A percentile compares a stretch with the other conserved stretches of the same genome.
phyloP scores from a whole-genome alignment of 108 stramenopile species.

The Stephanodiscus triporus region DNA sequence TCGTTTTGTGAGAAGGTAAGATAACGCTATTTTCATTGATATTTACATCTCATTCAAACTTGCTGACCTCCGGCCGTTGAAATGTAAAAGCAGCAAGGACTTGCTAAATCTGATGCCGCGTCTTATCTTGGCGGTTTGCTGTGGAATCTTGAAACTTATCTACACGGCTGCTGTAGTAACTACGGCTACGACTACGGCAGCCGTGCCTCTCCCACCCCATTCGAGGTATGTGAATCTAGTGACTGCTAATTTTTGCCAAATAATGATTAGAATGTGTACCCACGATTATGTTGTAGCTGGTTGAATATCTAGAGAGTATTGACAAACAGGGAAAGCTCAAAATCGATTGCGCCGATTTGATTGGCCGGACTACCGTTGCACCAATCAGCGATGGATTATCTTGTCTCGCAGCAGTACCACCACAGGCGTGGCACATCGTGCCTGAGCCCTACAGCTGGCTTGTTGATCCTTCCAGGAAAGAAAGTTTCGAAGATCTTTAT shows the following conservation, averaged over 20 bases:
- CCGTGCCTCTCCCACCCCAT: slow-evolving; percentile 59
- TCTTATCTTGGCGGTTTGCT: slow-evolving; percentile 78
- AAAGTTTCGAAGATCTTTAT: slow-evolving; percentile 68
- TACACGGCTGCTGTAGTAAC: slow-evolving; percentile 71
- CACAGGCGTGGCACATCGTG: slow-evolving; percentile 62
- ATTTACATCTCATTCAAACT: neutral
- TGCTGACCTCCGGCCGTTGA: neutral
- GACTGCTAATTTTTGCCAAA: slow-evolving; percentile 39
- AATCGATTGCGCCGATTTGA: slow-evolving; percentile 33
- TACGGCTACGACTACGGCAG: slow-evolving; percentile 82
- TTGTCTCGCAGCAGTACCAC: slow-evolving; percentile 80
- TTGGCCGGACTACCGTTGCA: slow-evolving; percentile 25
- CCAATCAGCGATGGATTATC: slow-evolving; percentile 71
- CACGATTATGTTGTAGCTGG: slow-evolving; percentile 6
- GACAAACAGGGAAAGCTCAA: slow-evolving; percentile 11
- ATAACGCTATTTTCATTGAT: neutral
- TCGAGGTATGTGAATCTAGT: slow-evolving; percentile 31
- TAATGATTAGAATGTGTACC: slow-evolving; percentile 16
- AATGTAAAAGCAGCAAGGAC: slow-evolving; percentile 4
- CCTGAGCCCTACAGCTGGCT: slow-evolving; percentile 72
- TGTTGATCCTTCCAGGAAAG: slow-evolving; percentile 32
- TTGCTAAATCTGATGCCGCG: slow-evolving; percentile 56
- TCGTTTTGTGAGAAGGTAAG: slow-evolving; percentile 8
- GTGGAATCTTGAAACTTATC: slow-evolving; percentile 88
- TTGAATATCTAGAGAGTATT: slow-evolving; percentile 23